phyloP scores from a whole-genome alignment of 139 green algal species.

The Eudorina sp. region DNA sequence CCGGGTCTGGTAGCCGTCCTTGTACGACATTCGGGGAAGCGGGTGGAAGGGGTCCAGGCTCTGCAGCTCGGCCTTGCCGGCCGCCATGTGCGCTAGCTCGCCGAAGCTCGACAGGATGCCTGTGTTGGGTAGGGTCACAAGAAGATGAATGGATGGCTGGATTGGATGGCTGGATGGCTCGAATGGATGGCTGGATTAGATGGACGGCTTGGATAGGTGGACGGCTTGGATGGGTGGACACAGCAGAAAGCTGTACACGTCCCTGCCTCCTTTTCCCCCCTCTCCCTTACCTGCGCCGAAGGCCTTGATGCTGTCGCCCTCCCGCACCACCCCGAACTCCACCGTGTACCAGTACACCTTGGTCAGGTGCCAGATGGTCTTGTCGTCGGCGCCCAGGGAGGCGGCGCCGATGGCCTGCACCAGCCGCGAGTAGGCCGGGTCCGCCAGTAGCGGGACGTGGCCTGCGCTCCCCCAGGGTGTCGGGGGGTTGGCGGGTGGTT shows the following conservation, averaged over 20 bases:
- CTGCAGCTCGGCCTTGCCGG: constrained; percentile 67
- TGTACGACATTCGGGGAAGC: constrained; percentile 93
- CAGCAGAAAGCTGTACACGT: neutral
- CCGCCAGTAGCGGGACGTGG: constrained; percentile 92
- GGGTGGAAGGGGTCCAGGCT: constrained; percentile 80
- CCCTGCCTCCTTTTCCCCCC: neutral
- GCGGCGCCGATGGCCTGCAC: constrained; percentile 88
- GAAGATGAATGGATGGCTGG: neutral
- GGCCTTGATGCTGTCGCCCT: constrained; percentile 76
- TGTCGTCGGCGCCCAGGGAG: constrained; percentile 86
- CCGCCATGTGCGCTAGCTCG: constrained; percentile 89
- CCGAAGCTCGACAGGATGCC: constrained; percentile 90
- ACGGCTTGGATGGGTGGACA: too few species aligned
- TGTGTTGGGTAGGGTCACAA: neutral
- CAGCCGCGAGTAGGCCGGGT: constrained; percentile 82
- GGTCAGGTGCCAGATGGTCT: constrained; percentile 91
- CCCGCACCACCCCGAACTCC: constrained; percentile 94
- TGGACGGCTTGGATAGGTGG: too few species aligned
- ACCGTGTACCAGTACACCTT: constrained; percentile 89
- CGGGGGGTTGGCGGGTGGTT: too few species aligned
- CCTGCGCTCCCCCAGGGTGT: too few species aligned
- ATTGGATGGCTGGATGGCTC: neutral
- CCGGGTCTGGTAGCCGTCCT: constrained; percentile 89
- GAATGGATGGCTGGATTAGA: too few species aligned
- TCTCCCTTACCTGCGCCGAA: constrained; percentile 76